Conservation (phyloP, 179 eudicot genomes). For the Sideroxylon spinosum region DNA sequence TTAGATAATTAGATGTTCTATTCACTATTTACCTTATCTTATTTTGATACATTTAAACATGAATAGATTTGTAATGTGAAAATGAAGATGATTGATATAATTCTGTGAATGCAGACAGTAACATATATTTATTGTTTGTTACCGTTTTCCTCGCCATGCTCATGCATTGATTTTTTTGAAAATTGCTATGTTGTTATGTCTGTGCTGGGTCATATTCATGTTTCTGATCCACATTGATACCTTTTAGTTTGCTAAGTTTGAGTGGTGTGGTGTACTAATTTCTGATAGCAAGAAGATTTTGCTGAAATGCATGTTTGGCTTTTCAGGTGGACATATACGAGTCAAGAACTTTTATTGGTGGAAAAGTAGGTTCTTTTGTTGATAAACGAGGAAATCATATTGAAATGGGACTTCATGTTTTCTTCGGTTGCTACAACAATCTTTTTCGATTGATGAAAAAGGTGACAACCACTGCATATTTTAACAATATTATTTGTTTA, state of each 20-base stretch:
- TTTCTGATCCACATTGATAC: too few species aligned
- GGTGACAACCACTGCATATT: slow-evolving; percentile 38
- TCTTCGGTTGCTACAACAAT: slow-evolving; percentile 97
- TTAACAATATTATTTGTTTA: neutral
- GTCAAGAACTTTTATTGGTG: slow-evolving; percentile 92
- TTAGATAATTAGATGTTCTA: neutral
- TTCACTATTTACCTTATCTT: neutral
- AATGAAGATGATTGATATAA: neutral
- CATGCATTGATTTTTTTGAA: too few species aligned
- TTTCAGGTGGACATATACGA: slow-evolving; percentile 93
- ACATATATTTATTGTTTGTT: neutral
- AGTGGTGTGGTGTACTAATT: neutral
- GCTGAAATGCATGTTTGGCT: slow-evolving; percentile 10
- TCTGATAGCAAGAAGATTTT: neutral
- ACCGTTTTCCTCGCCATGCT: neutral
- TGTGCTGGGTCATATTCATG: too few species aligned
- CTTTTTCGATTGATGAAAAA: slow-evolving; percentile 93
- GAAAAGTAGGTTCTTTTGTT: slow-evolving; percentile 95
- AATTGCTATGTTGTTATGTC: neutral
- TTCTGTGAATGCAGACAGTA: too few species aligned
- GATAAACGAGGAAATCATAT: slow-evolving; percentile 91
- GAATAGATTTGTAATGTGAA: too few species aligned
- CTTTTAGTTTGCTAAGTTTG: too few species aligned
- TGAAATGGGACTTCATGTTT: slow-evolving; percentile 98
- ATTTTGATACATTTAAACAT: neutral